These are phyloP conservation scores for Fusarium luffae DNA, from an alignment of 2,329 filamentous ascomycete genomes.

Conservation along the genomic window DNA sequence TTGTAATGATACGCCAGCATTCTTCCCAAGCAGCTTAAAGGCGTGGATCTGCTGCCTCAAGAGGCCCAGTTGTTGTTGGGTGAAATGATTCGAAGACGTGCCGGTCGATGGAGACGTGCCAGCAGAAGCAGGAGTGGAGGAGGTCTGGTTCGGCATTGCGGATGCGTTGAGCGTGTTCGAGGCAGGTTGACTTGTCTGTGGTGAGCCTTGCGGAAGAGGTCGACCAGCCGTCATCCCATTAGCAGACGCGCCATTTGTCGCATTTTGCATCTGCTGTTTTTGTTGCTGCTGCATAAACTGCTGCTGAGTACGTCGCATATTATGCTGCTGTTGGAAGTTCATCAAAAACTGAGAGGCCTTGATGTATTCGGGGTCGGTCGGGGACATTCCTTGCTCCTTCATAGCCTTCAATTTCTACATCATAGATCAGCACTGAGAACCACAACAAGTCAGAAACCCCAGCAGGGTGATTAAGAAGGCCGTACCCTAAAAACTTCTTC, in stretches of 20 bases:
- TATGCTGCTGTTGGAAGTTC: slow-evolving; percentile 75
- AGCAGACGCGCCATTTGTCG: slow-evolving; percentile 61
- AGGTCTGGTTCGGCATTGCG: slow-evolving; percentile 51
- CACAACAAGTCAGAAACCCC: neutral
- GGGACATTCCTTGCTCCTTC: slow-evolving; percentile 84
- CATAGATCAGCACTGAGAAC: slow-evolving; percentile 31
- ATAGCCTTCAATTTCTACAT: slow-evolving; percentile 86
- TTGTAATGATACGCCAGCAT: slow-evolving; percentile 79
- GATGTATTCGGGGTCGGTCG: slow-evolving; percentile 86
- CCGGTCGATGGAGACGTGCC: slow-evolving; percentile 47
- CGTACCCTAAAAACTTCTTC: slow-evolving; percentile 78
- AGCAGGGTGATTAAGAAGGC: slow-evolving; percentile 26
- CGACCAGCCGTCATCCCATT: slow-evolving; percentile 60
- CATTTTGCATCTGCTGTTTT: slow-evolving; percentile 64
- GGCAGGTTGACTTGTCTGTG: slow-evolving; percentile 48
- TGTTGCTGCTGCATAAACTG: slow-evolving; percentile 55
- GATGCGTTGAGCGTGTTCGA: slow-evolving; percentile 53
- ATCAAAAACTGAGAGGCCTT: slow-evolving; percentile 82
- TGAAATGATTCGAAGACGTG: slow-evolving; percentile 70
- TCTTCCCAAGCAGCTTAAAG: slow-evolving; percentile 91
- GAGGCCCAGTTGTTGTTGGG: slow-evolving; percentile 79
- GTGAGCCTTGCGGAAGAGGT: slow-evolving; percentile 54
- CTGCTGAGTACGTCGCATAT: slow-evolving; percentile 62
- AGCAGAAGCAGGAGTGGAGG: slow-evolving; percentile 49
- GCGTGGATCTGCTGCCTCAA: slow-evolving; percentile 89